Base-by-base conservation (phyloP, 768 basidiomycete genomes). In the Suillus placidus region DNA sequence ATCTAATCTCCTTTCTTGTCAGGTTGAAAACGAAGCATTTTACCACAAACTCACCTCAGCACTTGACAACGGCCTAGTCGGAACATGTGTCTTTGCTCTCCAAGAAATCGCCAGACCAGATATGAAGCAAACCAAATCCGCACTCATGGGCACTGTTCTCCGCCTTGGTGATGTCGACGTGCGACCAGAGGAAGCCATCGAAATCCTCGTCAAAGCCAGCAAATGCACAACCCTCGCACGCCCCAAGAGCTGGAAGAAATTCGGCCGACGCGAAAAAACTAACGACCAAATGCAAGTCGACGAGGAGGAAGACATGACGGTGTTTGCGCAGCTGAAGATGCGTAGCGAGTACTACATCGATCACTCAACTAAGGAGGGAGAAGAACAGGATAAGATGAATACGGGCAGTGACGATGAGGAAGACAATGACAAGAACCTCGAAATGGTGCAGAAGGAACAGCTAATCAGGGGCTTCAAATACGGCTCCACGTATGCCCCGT, bases 391-490 rank as follows among this genome's bases (percentile, higher is more conserved):
- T 4, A 78, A 64, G 72, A 70, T 72, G 67, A 66, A 68, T 43
- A 52, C 70, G 16, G 75, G 73, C 42, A 75, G 77, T 51, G 78
- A 76, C 30, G 74, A 78, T 26, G 80, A 73, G 18, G 64, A 70
- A 9, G 78, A 77, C 14, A 74, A 76, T 20, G 80, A 79, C 30
- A 75, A 80, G 77, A 75, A 73, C 18, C 64, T 81, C 32, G 83
- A 86, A 71, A 85, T 84, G 66, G 85, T 93, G 7, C 89, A 92
- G 73, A 91, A 90, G 76, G 91, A 93, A 70, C 85, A 94, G 43
- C 86, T 95, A 9, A 81, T 93, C 30, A 80, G 83, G 68, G 94
- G 93, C 2, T 96, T 92, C 81, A 92, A 92, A 78, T 97, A 97
- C 71, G 96, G 96, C 23, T 85, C 93, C 2, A 91, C 92, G 1